A percentile compares a stretch with the other conserved stretches of the same genome.
phyloP scores from a whole-genome alignment of 2,329 filamentous ascomycete species.

The Penicillium sp. region DNA sequence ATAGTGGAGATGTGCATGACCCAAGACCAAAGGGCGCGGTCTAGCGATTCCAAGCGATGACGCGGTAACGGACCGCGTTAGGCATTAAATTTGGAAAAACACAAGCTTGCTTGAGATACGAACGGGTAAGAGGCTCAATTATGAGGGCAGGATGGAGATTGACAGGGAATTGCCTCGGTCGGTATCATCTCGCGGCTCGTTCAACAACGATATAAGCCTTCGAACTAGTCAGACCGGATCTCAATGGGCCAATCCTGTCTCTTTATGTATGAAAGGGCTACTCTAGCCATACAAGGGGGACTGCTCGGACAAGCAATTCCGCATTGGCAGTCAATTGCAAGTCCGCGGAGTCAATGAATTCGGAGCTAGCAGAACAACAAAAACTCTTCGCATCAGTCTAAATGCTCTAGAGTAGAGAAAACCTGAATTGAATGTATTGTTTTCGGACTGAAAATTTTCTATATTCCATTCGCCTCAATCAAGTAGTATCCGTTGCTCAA shows the following conservation, averaged over 20 bases:
- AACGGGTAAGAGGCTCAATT: not conserved
- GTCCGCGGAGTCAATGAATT: not conserved
- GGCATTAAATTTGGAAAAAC: not conserved
- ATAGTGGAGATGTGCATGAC: constrained; percentile 6
- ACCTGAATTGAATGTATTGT: not conserved
- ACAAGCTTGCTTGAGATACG: not conserved
- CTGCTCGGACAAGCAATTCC: not conserved
- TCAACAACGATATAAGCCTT: not conserved
- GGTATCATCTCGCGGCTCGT: not conserved
- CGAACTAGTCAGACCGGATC: not conserved
- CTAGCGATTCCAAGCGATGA: not conserved
- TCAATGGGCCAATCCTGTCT: not conserved
- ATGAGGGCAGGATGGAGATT: not conserved
- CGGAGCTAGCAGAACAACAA: not conserved
- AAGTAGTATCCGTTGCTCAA: constrained; percentile 1
- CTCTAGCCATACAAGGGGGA: not conserved
- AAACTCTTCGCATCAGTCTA: not conserved
- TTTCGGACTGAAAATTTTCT: not conserved
- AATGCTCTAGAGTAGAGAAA: not conserved
- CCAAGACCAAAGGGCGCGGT: constrained; percentile 16
- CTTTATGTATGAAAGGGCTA: not conserved
- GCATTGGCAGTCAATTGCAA: not conserved
- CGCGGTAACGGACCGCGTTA: not conserved
- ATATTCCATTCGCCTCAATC: constrained; percentile 11
- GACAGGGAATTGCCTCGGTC: not conserved